These are phyloP conservation scores for Schizophyllum commune DNA, from an alignment of 1,284 basidiomycete species.

Conservation along the genomic window DNA sequence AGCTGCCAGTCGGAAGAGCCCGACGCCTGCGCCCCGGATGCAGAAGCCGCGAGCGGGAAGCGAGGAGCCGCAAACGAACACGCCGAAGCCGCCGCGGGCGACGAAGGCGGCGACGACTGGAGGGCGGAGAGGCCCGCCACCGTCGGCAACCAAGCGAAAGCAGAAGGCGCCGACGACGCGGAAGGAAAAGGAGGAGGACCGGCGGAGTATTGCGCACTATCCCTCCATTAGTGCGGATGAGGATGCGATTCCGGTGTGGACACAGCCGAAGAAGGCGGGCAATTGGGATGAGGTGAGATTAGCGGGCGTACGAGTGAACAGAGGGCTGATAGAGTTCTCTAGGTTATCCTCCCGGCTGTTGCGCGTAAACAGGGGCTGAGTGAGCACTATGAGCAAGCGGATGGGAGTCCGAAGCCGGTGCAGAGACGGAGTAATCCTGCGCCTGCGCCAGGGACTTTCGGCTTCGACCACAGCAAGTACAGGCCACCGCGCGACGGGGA, in stretches of 20 bases:
- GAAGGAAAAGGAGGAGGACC: conserved; percentile 4
- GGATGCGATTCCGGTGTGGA: conserved; percentile 72
- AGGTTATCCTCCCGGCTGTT: conserved; percentile 53
- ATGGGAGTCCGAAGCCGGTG: conserved; percentile 51
- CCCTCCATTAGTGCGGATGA: conserved; percentile 46
- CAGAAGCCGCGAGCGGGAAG: background rate
- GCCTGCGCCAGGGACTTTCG: conserved; percentile 74
- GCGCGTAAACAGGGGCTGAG: conserved; percentile 77
- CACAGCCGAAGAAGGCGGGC: conserved; percentile 54
- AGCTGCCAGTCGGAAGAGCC: background rate
- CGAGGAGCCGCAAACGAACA: background rate
- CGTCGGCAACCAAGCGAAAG: background rate
- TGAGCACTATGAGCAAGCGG: conserved; percentile 54
- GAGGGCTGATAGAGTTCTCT: conserved; percentile 6
- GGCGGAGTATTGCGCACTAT: conserved; percentile 50
- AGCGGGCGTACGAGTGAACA: conserved; percentile 1
- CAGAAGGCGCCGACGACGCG: background rate
- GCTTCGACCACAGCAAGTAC: conserved; percentile 61
- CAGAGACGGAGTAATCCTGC: conserved; percentile 16
- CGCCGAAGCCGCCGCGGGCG: background rate
- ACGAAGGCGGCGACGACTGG: background rate
- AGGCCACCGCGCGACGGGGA: conserved; percentile 35
- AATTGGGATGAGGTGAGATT: conserved; percentile 73
- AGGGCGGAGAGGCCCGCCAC: background rate
- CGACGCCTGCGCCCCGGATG: background rate